Evolutionary conservation across 139 green algal species (phyloP), one percentile per base, ranked within the genome.

Genomic region (Desmodesmus armatus): DNA sequence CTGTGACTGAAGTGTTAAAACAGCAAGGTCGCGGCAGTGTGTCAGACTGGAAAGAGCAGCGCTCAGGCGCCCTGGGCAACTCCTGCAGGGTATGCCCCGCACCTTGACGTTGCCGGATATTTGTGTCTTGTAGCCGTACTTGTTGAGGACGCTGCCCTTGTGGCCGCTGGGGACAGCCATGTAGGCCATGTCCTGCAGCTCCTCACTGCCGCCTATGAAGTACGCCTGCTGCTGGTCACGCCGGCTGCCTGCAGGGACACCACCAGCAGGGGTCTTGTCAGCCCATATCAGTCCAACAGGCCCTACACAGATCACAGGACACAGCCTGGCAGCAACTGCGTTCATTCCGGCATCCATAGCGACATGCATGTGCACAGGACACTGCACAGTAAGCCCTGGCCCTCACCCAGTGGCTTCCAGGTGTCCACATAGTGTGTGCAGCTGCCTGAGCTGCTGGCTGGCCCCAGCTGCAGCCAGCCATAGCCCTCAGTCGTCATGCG

Each of bases 401-500:
- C 19, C 89, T 25, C 81, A 91, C 91, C 86, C 43, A 88, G 58
- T 21, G 92, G 92, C 82, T 87, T 87, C 92, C 92, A 95, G 19
- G 87, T 90, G 3, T 72, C 49, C 1, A 95, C 65, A 2, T 82
- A 76, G 40, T 93, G 88, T 15, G 85, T 86, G 9, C 37, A 76
- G 58, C 82, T 82, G 35, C 85, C 88, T n/a, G 66, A 44, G 74
- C 5, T 39, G 35, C 51, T 88, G 49, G 76, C 82, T 35, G 58
- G 43, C 3, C 78, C 63, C 31, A 95, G 84, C 4, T 67, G 33
- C 71, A 91, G 55, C 89, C 89, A 92, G 72, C 86, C 88, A 75
- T 95, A 95, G 39, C 92, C 92, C 80, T 94, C 60, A 31, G 78
- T 84, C 19, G 90, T 91, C 78, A 91, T 89, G 33, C 92, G 88